These are phyloP conservation scores for Apiospora aurea DNA, from an alignment of 2,329 filamentous ascomycete genomes.

Conservation along the genomic window DNA sequence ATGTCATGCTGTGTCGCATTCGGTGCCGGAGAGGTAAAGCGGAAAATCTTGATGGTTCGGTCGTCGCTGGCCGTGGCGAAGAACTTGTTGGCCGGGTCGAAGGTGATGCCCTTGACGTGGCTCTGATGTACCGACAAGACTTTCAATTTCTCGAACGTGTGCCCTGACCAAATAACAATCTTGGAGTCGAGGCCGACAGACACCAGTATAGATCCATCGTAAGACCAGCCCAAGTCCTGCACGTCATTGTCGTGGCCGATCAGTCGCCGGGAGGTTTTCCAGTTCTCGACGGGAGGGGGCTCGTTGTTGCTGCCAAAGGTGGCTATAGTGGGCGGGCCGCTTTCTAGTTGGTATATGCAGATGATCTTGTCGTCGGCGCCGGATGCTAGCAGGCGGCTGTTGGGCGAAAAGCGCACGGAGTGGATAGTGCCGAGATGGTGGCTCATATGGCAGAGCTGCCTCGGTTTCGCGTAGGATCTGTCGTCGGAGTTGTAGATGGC, in stretches of 20 bases:
- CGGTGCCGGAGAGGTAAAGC: slow-evolving; percentile 88
- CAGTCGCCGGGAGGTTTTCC: slow-evolving; percentile 91
- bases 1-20: slow-evolving; percentile 96
- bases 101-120: slow-evolving; percentile 98
- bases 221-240: slow-evolving; percentile 96
- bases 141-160: slow-evolving; percentile 98
- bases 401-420: slow-evolving; percentile 94
- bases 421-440: slow-evolving; percentile 98
- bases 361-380: slow-evolving; percentile 99
- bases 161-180: slow-evolving; percentile 96
- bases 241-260: slow-evolving; percentile 99
- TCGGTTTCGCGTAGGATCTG: slow-evolving; percentile 75
- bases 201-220: slow-evolving; percentile 92
- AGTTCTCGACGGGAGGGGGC: slow-evolving; percentile 92
- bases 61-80: slow-evolving; percentile 98
- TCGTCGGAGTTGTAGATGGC: slow-evolving; percentile 85
- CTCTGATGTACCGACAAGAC: slow-evolving; percentile 91
- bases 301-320: slow-evolving; percentile 80
- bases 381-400: slow-evolving; percentile 93
- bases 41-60: slow-evolving; percentile 93
- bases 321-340: slow-evolving; percentile 76
- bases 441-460: slow-evolving; percentile 97
- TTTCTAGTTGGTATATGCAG: slow-evolving; percentile 92
- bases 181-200: slow-evolving; percentile 98
- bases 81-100: slow-evolving; percentile 98